Evolutionary conservation across 768 basidiomycete genomes (phyloP), one percentile per base, ranked within the genome.

Genomic region (Lentinus tigrinus): DNA sequence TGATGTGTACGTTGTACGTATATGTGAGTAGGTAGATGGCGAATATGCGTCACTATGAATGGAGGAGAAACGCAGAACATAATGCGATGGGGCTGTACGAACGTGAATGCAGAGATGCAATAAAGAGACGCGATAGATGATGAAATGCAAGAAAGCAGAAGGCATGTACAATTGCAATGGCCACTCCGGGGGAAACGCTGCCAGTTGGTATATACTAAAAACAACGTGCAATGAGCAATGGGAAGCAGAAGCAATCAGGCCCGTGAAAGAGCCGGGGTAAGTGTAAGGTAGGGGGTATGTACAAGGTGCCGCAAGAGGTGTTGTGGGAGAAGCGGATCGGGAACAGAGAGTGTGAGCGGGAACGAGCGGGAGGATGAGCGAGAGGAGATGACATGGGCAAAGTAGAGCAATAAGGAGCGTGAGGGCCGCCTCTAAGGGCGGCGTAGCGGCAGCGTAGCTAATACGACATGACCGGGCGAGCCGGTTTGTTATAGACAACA

Each of bases 151-250:
- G n/a, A n/a, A n/a, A n/a, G n/a, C n/a, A n/a, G 43, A 60, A 52
- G 49, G 54, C 51, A 60, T 60, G 17, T 60, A 60, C 58, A 55
- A 60, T 60, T 49, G 55, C 56, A 57, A 61, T 40, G 53, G 40
- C 28, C 28, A 27, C 5, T 49, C 10, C 47, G 19, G 21, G 21
- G 19, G 34, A 27, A 26, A 36, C 39, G 14, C 27, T 39, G 50
- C 51, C 43, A 38, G 50, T 34, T 21, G 39, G 42, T 37, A 43
- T 44, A 48, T 42, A 47, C 36, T 16, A 43, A 19, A 19, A 36
- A 26, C 9, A 38, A 5, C n/a, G 26, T 9, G 19, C 26, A 5
- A n/a, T n/a, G n/a, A n/a, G 52, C 40, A 27, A n/a, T 48, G 17
- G 27, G 19, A 11, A 40, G 21, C 21, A 37, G 16, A 27, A 21